Conservation (phyloP, 2,329 filamentous ascomycete genomes). For the Pseudogymnoascus sp. region DNA sequence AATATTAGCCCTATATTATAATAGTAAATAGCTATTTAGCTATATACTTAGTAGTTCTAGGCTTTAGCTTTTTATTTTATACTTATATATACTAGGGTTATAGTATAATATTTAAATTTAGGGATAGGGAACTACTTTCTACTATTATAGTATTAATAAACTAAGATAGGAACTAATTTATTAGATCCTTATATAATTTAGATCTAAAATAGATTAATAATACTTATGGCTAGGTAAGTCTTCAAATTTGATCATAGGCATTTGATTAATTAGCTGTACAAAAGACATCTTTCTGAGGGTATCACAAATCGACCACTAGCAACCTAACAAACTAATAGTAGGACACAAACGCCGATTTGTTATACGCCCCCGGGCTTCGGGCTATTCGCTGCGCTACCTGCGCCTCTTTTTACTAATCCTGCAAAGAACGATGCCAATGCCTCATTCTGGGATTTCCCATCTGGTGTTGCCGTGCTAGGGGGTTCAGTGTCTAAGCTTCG, state of each 20-base stretch:
- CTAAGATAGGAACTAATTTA: neutral
- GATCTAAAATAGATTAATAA: neutral
- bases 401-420: constrained; percentile 47
- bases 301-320: neutral
- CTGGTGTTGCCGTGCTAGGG: constrained; percentile 27
- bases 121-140: no score
- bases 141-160: neutral
- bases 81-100: no score
- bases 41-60: no score
- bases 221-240: neutral
- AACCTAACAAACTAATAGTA: neutral
- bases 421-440: constrained; percentile 54
- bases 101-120: neutral
- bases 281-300: neutral
- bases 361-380: constrained; percentile 23
- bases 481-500: constrained; percentile 29
- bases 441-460: constrained; percentile 50
- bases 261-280: neutral
- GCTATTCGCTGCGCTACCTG: constrained; percentile 23
- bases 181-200: neutral
- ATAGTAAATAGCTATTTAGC: no score
- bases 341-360: neutral
- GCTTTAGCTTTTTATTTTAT: no score
- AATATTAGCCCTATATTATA: no score
- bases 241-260: neutral